Percentiles rank a stretch among this genome's conserved stretches.
Conservation (phyloP, 805 yeast species). For the Candida sakaeoensis region DNA sequence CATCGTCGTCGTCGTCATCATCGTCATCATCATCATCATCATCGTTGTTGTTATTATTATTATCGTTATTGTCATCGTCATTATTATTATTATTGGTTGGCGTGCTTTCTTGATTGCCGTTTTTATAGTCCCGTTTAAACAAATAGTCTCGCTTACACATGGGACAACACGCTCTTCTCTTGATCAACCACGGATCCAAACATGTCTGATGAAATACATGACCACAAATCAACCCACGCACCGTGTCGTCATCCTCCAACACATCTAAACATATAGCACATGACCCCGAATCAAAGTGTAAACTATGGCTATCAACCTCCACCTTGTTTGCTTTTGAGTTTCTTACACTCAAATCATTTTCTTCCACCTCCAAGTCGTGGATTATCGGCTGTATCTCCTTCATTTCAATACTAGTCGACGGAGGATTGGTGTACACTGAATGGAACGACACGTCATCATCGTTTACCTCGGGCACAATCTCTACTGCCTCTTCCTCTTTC, state of each 20-base stretch:
- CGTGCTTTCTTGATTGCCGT: slow-evolving; percentile 4
- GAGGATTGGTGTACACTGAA: slow-evolving; percentile 1
- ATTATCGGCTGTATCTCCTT: slow-evolving; percentile 1
- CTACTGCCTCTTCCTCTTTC: slow-evolving; percentile 28
- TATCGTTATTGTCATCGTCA: neutral
- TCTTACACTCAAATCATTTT: slow-evolving; percentile 2
- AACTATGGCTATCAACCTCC: slow-evolving; percentile 13
- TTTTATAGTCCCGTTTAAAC: slow-evolving; percentile 11
- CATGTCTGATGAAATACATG: slow-evolving; percentile 81
- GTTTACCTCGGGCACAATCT: neutral
- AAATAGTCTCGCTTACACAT: slow-evolving; percentile 70
- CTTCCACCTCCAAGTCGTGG: slow-evolving; percentile 1
- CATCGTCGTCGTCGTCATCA: slow-evolving; percentile 15
- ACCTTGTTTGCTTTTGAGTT: neutral
- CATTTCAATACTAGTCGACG: slow-evolving; percentile 5
- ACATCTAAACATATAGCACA: slow-evolving; percentile 79
- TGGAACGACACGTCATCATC: slow-evolving; percentile 9
- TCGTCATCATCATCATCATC: slow-evolving; percentile 8
- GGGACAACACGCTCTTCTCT: slow-evolving; percentile 77
- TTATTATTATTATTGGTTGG: slow-evolving; percentile 1
- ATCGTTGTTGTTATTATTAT: slow-evolving; percentile 1
- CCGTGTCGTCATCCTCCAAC: slow-evolving; percentile 57
- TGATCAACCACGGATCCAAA: slow-evolving; percentile 77
- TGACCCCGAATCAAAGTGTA: slow-evolving; percentile 60
- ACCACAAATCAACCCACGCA: slow-evolving; percentile 75